Percentiles rank a stretch among this genome's conserved stretches.
Conservation (phyloP, 2,329 filamentous ascomycete genomes). For the Beauveria brongniartii region DNA sequence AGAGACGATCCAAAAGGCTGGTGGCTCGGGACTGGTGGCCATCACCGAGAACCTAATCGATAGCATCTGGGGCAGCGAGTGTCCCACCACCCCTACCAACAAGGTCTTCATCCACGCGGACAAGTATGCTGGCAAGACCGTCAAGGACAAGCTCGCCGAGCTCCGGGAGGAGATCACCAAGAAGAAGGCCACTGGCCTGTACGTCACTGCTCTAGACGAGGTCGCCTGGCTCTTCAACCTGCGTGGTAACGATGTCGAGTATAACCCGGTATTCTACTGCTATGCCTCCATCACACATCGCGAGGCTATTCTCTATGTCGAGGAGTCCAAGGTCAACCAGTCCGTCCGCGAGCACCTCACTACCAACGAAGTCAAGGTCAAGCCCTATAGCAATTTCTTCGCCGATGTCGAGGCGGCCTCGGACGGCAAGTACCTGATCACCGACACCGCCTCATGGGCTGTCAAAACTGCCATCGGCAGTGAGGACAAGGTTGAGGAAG, state of each 20-base stretch:
- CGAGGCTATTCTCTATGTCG: slow-evolving; percentile 73
- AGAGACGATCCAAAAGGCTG: slow-evolving; percentile 80
- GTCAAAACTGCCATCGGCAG: slow-evolving; percentile 80
- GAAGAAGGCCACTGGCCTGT: slow-evolving; percentile 78
- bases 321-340: slow-evolving; percentile 65
- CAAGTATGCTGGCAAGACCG: slow-evolving; percentile 73
- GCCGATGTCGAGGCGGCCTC: slow-evolving; percentile 55
- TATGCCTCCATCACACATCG: slow-evolving; percentile 81
- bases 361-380: slow-evolving; percentile 61
- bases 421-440: slow-evolving; percentile 69
- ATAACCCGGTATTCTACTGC: slow-evolving; percentile 97
- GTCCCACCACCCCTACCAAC: slow-evolving; percentile 68
- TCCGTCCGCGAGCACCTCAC: slow-evolving; percentile 64
- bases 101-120: slow-evolving; percentile 63
- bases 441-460: slow-evolving; percentile 88
- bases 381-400: slow-evolving; percentile 78
- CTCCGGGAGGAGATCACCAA: slow-evolving; percentile 87
- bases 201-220: slow-evolving; percentile 93
- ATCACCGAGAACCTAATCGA: slow-evolving; percentile 84
- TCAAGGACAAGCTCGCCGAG: slow-evolving; percentile 74
- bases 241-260: slow-evolving; percentile 88
- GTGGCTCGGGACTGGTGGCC: slow-evolving; percentile 67
- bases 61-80: slow-evolving; percentile 69
- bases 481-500: slow-evolving; percentile 75
- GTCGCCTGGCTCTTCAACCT: slow-evolving; percentile 98